Base-by-base conservation (phyloP, 495 filamentous ascomycete genomes). In the Sordaria brevicollis region DNA sequence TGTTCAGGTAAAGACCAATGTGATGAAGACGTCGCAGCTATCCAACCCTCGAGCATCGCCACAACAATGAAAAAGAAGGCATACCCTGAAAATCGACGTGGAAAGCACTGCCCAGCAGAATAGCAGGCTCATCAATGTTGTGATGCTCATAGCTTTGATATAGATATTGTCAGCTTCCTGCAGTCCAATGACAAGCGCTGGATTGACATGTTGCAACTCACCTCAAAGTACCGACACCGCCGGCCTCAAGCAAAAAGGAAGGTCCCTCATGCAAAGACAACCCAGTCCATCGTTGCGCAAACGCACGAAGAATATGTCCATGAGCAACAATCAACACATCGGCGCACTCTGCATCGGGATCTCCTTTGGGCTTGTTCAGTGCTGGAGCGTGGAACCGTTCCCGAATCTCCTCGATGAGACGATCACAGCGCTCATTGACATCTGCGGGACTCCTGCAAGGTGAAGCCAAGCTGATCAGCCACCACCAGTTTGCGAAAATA, bases 251-350 rank as follows among this genome's bases (percentile, higher is more conserved):
- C 78, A 94, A 82, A 81, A 93, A 86, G 4, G 86, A 82, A 6
- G 92, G 83, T 4, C 88, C 87, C 67, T 87, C 85, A 7, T 86
- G 84, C 67, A 97, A 78, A 21, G 88, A 84, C 77, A 91, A 89
- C 0, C 86, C 85, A 0, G 88, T 84, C 94, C 94, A 97, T 21
- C 94, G 84, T 88, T 96, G 94, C 5, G 93, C 92, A 79, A 97
- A 96, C 0, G 93, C 93, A 33, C 94, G 85, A 35, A 97, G 83
- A 35, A 96, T 93, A 78, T 96, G 94, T 0, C 94, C 94, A 74
- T 97, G 94, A 5, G 91, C 89, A 35, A 91, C 83, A 21, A 90
- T 83, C 17, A 90, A 79, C 31, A 91, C 87, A 68, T 87, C 85
- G n/a, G 79, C 79, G 7, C 72, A 75, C 0, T 67, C 71, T 29